Base-by-base conservation (phyloP, 495 filamentous ascomycete genomes). In the Schizothecium vesticola region DNA sequence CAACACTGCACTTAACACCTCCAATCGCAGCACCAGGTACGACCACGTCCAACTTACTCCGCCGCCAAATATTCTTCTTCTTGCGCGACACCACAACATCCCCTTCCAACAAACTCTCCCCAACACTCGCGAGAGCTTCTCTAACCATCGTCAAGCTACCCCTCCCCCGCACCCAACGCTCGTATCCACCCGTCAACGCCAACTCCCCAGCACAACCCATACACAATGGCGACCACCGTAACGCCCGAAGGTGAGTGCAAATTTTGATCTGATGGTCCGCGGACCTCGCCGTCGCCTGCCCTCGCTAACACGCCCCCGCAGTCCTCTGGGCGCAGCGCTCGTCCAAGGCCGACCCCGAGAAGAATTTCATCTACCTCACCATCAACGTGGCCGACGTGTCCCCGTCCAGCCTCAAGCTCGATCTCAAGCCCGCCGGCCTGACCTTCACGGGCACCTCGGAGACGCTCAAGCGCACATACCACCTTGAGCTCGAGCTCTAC, bases 301-400 rank as follows among this genome's bases (percentile, higher is more conserved):
- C 13, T 56, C n/a, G 57, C 65, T 66, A 57, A 61, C 28, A 3
- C 22, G 7, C 11, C 9, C 24, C 61, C 26, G 6, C 74, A 99
- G 95, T 98, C 72, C 89, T 91, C 82, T 99, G 95, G 95, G 94
- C 95, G 31, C 95, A 99, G 83, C 94, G 95, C 84, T 97, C 95
- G 58, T 93, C 89, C 78, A 82, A 76, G 68, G 81, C 83, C 69
- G 96, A 98, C 23, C 76, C 88, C 51, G 87, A 88, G 76, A 94
- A 93, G 81, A 98, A 98, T 82, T 89, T 91, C 83, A 83, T 98
- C 84, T 95, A 91, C 83, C 88, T 98, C 63, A 96, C 91, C 76
- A 90, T 99, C 82, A 86, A 87, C 73, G 91, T 91, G 36, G 83
- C 92, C 70, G 94, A 99, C 78, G 89, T 97, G 33, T 79, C 88